These are phyloP conservation scores for Phellopilus nigrolimitatus DNA, from an alignment of 1,284 basidiomycete genomes.

Conservation along the genomic window DNA sequence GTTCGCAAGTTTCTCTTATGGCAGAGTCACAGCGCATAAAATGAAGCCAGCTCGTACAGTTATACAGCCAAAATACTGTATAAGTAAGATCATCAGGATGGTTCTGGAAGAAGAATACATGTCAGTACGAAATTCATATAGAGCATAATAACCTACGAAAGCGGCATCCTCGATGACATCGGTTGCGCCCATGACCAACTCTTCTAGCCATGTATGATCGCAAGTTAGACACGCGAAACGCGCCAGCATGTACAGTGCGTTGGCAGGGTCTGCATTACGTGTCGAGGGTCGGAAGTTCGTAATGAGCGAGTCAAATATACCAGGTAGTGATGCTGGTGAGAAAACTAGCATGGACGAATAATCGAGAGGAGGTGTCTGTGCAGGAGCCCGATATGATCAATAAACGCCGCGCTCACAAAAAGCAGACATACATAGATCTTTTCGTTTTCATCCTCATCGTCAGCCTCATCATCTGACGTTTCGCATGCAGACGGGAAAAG, in stretches of 20 bases:
- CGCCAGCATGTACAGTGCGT: conserved; percentile 78
- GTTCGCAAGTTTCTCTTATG: conserved; percentile 72
- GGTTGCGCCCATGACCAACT: conserved; percentile 84
- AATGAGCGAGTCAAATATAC: conserved; percentile 79
- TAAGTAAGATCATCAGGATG: conserved; percentile 81
- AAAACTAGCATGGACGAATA: conserved; percentile 89
- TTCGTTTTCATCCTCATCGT: conserved; percentile 36
- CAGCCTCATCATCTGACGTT: conserved; percentile 40
- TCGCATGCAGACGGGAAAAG: conserved; percentile 31
- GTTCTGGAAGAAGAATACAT: conserved; percentile 52
- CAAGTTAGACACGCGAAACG: conserved; percentile 84
- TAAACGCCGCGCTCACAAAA: conserved; percentile 7
- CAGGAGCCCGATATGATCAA: conserved; percentile 15
- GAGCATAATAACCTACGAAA: conserved; percentile 60
- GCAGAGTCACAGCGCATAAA: conserved; percentile 81
- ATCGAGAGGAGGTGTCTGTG: conserved; percentile 64
- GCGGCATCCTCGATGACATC: conserved; percentile 90
- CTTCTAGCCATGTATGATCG: conserved; percentile 87
- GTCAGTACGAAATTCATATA: conserved; percentile 15
- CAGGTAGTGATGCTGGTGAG: conserved; percentile 69
- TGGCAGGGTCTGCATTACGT: conserved; percentile 75
- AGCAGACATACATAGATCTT: conserved; percentile 49
- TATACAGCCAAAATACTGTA: conserved; percentile 94
- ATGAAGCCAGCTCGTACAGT: conserved; percentile 85
- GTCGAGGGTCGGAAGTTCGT: conserved; percentile 62